A percentile compares a stretch with the other conserved stretches of the same genome.
These are phyloP conservation scores for Musa schizocarpa DNA, from an alignment of 176 grass and related monocot genomes.

Conservation along the genomic window DNA sequence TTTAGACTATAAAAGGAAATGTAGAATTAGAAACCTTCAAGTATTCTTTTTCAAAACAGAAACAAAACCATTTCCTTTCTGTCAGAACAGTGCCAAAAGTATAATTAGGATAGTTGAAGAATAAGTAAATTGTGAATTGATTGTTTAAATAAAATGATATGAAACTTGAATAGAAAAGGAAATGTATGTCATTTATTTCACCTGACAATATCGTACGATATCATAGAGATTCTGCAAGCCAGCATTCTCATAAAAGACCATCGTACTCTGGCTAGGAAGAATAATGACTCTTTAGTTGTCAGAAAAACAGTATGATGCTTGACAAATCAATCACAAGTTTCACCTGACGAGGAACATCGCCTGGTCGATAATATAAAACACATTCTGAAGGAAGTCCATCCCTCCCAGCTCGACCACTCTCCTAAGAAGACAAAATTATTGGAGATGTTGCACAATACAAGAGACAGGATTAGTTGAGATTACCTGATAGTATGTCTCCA, in stretches of 20 bases:
- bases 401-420: slow-evolving; percentile 79
- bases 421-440: slow-evolving; percentile 36
- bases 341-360: slow-evolving; percentile 72
- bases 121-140: neutral
- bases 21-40: slow-evolving; percentile 11
- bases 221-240: slow-evolving; percentile 96
- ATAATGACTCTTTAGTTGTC: slow-evolving; percentile 10
- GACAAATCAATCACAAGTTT: slow-evolving; percentile 9
- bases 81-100: neutral
- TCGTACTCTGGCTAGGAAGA: slow-evolving; percentile 61
- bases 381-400: slow-evolving; percentile 90
- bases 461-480: neutral
- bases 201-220: slow-evolving; percentile 83
- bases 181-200: slow-evolving; percentile 14
- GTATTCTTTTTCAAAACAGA: neutral
- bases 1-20: slow-evolving; percentile 49
- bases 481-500: slow-evolving; percentile 98
- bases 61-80: neutral
- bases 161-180: neutral
- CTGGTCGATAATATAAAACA: slow-evolving; percentile 75
- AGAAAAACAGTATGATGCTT: slow-evolving; percentile 11
- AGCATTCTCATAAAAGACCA: slow-evolving; percentile 95
- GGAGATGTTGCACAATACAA: neutral
- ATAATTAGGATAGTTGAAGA: neutral
- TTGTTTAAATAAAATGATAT: neutral